Conservation (phyloP, 768 basidiomycete genomes). For the Pulveroboletus sp. region DNA sequence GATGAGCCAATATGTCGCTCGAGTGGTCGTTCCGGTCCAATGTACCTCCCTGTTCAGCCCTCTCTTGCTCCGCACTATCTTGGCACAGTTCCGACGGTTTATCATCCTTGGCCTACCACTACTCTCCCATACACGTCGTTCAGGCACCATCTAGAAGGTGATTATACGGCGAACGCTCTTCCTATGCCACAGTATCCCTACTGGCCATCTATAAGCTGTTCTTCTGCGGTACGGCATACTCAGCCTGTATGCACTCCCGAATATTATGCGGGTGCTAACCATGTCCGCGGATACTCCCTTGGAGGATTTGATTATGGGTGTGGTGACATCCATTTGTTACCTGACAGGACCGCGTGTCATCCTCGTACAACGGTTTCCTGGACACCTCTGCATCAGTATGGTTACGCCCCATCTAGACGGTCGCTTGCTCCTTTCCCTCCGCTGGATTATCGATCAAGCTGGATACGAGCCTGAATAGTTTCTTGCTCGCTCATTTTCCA, state of each 20-base stretch:
- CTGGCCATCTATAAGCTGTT: constrained; percentile 25
- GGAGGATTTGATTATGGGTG: constrained; percentile 52
- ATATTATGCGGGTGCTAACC: constrained; percentile 43
- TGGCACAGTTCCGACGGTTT: constrained; percentile 30
- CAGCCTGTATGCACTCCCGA: constrained; percentile 57
- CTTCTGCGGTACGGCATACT: constrained; percentile 49
- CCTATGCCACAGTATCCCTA: constrained; percentile 19
- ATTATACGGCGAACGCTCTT: constrained; percentile 11
- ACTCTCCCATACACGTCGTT: constrained; percentile 16
- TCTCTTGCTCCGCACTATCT: constrained; percentile 38
- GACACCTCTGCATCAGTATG: constrained; percentile 40
- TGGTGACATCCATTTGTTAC: constrained; percentile 43
- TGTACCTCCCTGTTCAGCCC: constrained; percentile 66
- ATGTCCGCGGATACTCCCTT: constrained; percentile 60
- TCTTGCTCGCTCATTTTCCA: constrained; percentile 1
- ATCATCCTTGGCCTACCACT: constrained; percentile 26
- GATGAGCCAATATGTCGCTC: constrained; percentile 70
- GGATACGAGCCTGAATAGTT: constrained; percentile 45
- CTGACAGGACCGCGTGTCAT: constrained; percentile 39
- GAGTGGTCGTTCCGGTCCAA: constrained; percentile 47
- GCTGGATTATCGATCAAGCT: constrained; percentile 46
- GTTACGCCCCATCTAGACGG: constrained; percentile 41
- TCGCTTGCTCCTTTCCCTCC: constrained; percentile 42
- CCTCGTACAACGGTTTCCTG: constrained; percentile 42
- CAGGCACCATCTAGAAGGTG: constrained; percentile 20